Conservation (phyloP, 2,329 filamentous ascomycete genomes). For the Phaeophleospora eucalypticola region DNA sequence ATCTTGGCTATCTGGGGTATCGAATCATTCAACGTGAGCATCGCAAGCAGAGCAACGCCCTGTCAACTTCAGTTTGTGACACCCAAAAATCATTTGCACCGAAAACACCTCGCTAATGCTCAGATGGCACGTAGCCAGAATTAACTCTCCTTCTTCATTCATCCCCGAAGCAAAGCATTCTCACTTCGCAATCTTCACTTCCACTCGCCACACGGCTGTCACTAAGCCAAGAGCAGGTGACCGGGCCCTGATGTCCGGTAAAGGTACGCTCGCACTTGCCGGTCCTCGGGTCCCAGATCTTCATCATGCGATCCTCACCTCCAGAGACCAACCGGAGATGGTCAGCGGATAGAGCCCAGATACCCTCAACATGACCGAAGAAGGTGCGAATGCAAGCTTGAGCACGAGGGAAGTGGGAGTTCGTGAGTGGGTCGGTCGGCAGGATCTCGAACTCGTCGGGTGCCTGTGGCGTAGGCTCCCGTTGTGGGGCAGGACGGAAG, state of each 20-base stretch:
- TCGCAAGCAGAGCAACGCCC: no score
- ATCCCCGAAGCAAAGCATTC: constrained; percentile 50
- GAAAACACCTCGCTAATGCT: not conserved
- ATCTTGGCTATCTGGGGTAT: not conserved
- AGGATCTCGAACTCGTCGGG: constrained; percentile 21
- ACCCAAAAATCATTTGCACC: no score
- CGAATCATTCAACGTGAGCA: not conserved
- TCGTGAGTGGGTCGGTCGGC: constrained; percentile 33
- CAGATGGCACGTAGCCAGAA: not conserved
- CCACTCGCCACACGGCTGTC: constrained; percentile 87
- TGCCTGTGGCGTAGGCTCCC: constrained; percentile 13
- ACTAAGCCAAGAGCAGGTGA: constrained; percentile 88
- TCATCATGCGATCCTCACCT: constrained; percentile 90
- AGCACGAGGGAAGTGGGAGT: constrained; percentile 32
- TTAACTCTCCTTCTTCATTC: not conserved
- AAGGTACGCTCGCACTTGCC: constrained; percentile 91
- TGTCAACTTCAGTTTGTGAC: no score
- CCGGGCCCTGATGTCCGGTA: constrained; percentile 82
- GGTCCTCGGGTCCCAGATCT: constrained; percentile 88
- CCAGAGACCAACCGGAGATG: constrained; percentile 83
- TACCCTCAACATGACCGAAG: constrained; percentile 93
- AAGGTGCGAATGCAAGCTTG: constrained; percentile 77
- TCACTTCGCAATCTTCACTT: constrained; percentile 87
- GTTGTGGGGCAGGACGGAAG: constrained; percentile 15
- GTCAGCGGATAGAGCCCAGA: constrained; percentile 90